Evolutionary conservation across 2,329 filamentous ascomycete species (phyloP).

Genomic region (Fusarium clavum): DNA sequence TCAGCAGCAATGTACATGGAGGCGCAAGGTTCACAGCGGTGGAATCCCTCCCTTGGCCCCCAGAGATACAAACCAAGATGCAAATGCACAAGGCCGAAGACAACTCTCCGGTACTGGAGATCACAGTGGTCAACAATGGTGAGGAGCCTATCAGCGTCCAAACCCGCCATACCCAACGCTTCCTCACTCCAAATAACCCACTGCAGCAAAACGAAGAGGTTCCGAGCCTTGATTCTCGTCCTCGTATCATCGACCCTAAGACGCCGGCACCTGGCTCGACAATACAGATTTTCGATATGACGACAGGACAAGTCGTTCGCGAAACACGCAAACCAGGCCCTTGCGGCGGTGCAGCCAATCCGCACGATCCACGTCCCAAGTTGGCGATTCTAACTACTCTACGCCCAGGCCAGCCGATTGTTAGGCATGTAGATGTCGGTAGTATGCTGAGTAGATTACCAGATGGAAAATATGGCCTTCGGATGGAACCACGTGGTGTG

Average conservation of each 20-base stretch:
- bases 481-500: not conserved
- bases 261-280: not conserved
- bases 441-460: not conserved
- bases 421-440: not conserved
- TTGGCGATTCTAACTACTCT: not conserved
- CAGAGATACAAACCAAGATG: not conserved
- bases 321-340: not conserved
- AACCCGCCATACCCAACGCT: not conserved
- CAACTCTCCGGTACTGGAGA: not conserved
- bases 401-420: not conserved
- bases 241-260: not conserved
- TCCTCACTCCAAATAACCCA: not conserved
- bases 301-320: not conserved
- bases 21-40: not conserved
- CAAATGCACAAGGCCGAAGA: rapidly evolving
- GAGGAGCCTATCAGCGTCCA: not conserved
- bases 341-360: not conserved
- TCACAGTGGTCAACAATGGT: not conserved
- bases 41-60: not conserved
- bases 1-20: not conserved
- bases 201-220: not conserved
- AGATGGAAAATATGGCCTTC: not conserved
- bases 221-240: not conserved
- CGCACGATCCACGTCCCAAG: not conserved
- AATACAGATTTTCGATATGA: not conserved